Conservation (phyloP, 306 rosid species). For the Vigna unguiculata region DNA sequence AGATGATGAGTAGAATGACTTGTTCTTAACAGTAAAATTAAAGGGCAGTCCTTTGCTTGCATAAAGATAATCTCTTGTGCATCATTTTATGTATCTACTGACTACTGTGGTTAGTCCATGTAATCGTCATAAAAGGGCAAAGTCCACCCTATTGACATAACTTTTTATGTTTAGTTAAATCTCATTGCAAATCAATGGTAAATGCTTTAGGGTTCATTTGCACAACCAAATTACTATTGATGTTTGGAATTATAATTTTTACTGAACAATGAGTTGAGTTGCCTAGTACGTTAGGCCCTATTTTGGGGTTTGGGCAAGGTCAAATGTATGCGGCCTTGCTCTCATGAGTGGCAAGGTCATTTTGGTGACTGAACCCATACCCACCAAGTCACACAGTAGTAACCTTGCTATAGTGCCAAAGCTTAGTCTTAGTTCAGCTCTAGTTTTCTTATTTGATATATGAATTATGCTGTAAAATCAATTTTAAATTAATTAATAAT, state of each 20-base stretch:
- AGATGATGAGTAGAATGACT: neutral
- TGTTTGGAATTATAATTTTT: neutral
- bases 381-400: too few relatives aligned
- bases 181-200: neutral
- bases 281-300: neutral
- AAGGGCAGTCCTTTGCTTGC: neutral
- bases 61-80: neutral
- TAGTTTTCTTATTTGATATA: too few relatives aligned
- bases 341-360: neutral
- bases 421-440: too few relatives aligned
- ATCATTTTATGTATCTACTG: neutral
- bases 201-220: neutral
- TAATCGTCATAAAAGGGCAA: neutral
- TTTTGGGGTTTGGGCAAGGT: neutral
- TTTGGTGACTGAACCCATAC: too few relatives aligned
- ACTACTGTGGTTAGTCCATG: slow-evolving; percentile 9
- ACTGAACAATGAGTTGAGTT: neutral
- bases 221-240: neutral
- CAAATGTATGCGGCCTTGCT: neutral
- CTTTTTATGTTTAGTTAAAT: neutral
- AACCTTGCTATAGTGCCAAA: too few relatives aligned
- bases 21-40: neutral
- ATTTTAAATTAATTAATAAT: too few relatives aligned
- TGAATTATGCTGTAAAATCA: too few relatives aligned
- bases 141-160: neutral